Base-by-base conservation (phyloP, 345 rosid species). In the Acer saccharum region DNA sequence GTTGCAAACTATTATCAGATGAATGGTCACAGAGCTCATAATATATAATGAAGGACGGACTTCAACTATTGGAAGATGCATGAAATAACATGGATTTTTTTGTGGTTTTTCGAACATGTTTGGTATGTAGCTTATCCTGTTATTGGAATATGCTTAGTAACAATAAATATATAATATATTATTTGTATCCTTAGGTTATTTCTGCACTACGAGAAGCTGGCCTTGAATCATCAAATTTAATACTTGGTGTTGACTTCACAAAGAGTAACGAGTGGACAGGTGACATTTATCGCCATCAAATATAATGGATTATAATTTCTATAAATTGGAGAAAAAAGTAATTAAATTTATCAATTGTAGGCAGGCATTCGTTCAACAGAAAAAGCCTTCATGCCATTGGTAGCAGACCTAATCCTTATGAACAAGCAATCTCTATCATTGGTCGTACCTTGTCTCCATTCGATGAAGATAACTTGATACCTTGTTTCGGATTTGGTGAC, bases 401-500 rank as follows among this genome's bases (percentile, higher is more conserved):
- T 43, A 85, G 72, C 83, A 65, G 76, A 44, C 90, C 77, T 20
- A 95, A 95, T 84, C 99, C 98, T 10, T 95, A 95, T 43, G 97
- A 95, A 77, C 97, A 84, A 89, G 99, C 99, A 11, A 93, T 95
- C 79, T 95, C 99, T 12, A 93, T 95, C 55, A 92, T 95, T 57
- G 99, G 99, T 20, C 92, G 76, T 9, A 89, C 98, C 79, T 80
- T 95, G 83, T 88, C 96, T 76, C 92, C 96, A 52, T 95, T 95
- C 75, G 99, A 95, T 84, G 99, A 95, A 63, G 99, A 95, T 83
- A 93, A 86, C 78, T 87, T 92, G 81, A 93, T 95, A 82, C 99
- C 99, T 63, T 95, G 99, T 92, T 91, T 93, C 17, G 99, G 99
- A 74, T 95, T 95, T 86, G 99, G 99, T 2, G 99, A 95, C 71